phyloP scores from a whole-genome alignment of 352 stramenopile genomes.

The Pythium aristosporum region DNA sequence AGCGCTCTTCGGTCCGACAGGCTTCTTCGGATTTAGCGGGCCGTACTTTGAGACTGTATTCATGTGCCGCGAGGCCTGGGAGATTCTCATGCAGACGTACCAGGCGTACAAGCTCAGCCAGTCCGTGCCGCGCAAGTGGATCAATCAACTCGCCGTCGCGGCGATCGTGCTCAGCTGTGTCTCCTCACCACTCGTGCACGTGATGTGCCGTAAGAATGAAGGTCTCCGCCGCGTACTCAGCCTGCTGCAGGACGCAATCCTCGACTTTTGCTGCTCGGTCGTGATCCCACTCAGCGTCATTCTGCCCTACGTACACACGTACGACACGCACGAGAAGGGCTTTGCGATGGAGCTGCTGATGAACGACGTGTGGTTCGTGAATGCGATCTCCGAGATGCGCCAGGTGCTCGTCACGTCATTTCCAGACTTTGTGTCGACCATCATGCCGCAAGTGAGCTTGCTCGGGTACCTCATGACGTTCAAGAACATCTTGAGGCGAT shows the following conservation, averaged over 20 bases:
- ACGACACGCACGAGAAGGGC: background rate
- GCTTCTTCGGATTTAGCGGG: slow-evolving; percentile 16
- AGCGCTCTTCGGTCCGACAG: slow-evolving; percentile 1
- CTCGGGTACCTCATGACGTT: slow-evolving; percentile 13
- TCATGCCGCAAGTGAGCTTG: slow-evolving; percentile 14
- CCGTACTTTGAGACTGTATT: slow-evolving; percentile 19
- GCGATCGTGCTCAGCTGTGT: slow-evolving; percentile 25
- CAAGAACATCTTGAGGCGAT: slow-evolving; percentile 12
- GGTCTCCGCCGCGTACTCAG: slow-evolving; percentile 14
- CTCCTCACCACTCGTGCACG: slow-evolving; percentile 12
- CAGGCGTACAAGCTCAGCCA: slow-evolving; percentile 25
- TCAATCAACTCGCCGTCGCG: slow-evolving; percentile 24
- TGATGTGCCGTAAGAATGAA: background rate
- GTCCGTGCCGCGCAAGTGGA: slow-evolving; percentile 19
- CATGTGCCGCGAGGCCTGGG: slow-evolving; percentile 16
- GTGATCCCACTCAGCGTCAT: slow-evolving; percentile 27
- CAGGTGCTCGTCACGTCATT: slow-evolving; percentile 24
- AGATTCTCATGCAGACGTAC: slow-evolving; percentile 30
- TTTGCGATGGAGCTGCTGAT: slow-evolving; percentile 5
- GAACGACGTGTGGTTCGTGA: slow-evolving; percentile 24
- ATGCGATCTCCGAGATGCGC: slow-evolving; percentile 11
- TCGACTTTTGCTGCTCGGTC: slow-evolving; percentile 28
- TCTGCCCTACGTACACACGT: slow-evolving; percentile 17
- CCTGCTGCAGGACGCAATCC: slow-evolving; percentile 12
- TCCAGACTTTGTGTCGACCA: slow-evolving; percentile 15